Evolutionary conservation across 2,329 filamentous ascomycete genomes (phyloP).

Genomic region (Ophiosphaerella korrae): DNA sequence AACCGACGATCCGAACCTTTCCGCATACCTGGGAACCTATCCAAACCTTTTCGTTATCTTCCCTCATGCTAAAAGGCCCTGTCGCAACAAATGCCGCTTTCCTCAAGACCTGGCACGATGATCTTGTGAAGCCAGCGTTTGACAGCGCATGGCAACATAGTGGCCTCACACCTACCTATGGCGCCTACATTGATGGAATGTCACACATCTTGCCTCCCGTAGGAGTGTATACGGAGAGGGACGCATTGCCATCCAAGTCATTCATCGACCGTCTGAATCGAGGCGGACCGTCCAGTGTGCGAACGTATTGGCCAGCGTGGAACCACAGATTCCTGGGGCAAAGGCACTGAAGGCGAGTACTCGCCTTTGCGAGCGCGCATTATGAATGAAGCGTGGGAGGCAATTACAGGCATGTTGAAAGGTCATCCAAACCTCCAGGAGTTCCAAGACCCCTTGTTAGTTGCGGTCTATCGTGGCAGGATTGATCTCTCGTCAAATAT

Average conservation of each 20-base stretch:
- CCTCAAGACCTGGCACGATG: slow-evolving; percentile 23
- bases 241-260: slow-evolving; percentile 2
- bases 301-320: slow-evolving; percentile 12
- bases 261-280: slow-evolving; percentile 6
- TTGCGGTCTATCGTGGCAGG: slow-evolving; percentile 9
- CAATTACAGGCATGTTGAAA: slow-evolving; percentile 20
- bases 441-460: slow-evolving; percentile 16
- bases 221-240: not conserved
- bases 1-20: not conserved
- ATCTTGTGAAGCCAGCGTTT: slow-evolving; percentile 26
- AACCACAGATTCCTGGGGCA: not conserved
- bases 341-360: slow-evolving; percentile 6
- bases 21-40: not conserved
- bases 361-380: slow-evolving; percentile 3
- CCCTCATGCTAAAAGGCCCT: slow-evolving; percentile 9
- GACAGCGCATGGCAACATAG: slow-evolving; percentile 21
- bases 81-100: slow-evolving; percentile 7
- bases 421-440: slow-evolving; percentile 9
- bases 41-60: slow-evolving; percentile 25
- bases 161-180: slow-evolving; percentile 1
- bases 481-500: slow-evolving; percentile 5
- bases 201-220: slow-evolving; percentile 2
- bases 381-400: slow-evolving; percentile 16
- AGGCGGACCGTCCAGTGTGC: not conserved
- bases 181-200: not conserved